phyloP scores from a whole-genome alignment of 495 filamentous ascomycete species.

The Cercophora scortea region DNA sequence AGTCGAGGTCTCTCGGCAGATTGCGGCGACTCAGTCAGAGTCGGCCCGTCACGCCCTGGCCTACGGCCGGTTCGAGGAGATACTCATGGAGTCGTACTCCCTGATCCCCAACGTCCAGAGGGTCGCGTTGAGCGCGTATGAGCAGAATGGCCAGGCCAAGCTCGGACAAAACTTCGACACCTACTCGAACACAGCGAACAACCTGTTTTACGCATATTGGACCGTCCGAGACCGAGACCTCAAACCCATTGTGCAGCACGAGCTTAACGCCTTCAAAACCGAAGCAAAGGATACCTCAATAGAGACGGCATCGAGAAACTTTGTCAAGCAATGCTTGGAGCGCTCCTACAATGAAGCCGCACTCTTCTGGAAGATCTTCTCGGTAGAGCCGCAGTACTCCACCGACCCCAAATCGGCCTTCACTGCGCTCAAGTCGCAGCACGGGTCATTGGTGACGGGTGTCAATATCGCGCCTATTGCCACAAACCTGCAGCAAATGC shows the following conservation, averaged over 20 bases:
- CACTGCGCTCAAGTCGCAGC: conserved; percentile 28
- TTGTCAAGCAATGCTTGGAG: conserved; percentile 43
- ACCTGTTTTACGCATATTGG: conserved; percentile 36
- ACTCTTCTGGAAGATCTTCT: conserved; percentile 40
- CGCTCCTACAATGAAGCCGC: conserved; percentile 39
- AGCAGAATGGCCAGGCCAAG: conserved; percentile 52
- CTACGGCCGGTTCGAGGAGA: conserved; percentile 42
- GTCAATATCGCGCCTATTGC: conserved; percentile 40
- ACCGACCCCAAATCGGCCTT: conserved; percentile 35
- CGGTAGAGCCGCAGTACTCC: conserved; percentile 40
- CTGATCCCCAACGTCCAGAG: conserved; percentile 37
- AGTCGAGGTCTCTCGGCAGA: conserved; percentile 36
- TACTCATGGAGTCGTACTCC: conserved; percentile 36
- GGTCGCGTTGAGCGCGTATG: conserved; percentile 48
- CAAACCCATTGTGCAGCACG: conserved; percentile 46
- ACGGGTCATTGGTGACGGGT: conserved; percentile 32
- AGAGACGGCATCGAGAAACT: conserved; percentile 39
- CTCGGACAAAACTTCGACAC: conserved; percentile 43
- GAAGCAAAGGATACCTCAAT: conserved; percentile 34
- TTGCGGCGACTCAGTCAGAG: conserved; percentile 38
- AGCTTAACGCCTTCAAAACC: conserved; percentile 41
- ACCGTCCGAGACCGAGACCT: conserved; percentile 40
- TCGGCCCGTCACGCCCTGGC: conserved; percentile 43
- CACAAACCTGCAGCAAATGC: conserved; percentile 32
- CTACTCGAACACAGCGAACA: conserved; percentile 54